These are phyloP conservation scores for Saccharomycodes ludwigii DNA, from an alignment of 805 yeast genomes.

Conservation along the genomic window DNA sequence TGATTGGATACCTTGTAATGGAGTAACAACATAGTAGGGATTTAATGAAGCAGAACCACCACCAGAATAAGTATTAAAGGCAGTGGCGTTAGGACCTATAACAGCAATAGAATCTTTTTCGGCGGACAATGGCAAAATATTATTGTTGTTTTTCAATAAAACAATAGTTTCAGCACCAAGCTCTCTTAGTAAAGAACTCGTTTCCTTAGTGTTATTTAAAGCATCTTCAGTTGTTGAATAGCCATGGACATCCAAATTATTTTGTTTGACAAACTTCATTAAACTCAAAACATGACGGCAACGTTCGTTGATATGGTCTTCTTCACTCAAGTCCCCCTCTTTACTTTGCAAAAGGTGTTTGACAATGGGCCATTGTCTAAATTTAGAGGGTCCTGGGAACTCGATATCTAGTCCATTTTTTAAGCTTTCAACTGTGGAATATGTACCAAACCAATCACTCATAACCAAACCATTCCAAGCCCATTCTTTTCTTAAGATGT, in stretches of 20 bases:
- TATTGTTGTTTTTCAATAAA: slow-evolving; percentile 39
- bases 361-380: slow-evolving; percentile 27
- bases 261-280: slow-evolving; percentile 29
- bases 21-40: slow-evolving; percentile 36
- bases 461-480: slow-evolving; percentile 41
- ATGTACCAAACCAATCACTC: slow-evolving; percentile 57
- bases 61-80: slow-evolving; percentile 36
- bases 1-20: slow-evolving; percentile 32
- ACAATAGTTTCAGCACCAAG: slow-evolving; percentile 43
- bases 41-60: slow-evolving; percentile 50
- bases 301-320: slow-evolving; percentile 33
- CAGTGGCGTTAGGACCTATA: slow-evolving; percentile 48
- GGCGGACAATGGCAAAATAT: slow-evolving; percentile 35
- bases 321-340: slow-evolving; percentile 15
- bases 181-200: slow-evolving; percentile 29
- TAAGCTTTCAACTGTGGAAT: slow-evolving; percentile 33
- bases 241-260: slow-evolving; percentile 21
- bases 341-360: slow-evolving; percentile 30
- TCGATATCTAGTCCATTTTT: slow-evolving; percentile 51
- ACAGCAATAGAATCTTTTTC: slow-evolving; percentile 32
- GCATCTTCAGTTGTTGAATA: slow-evolving; percentile 7
- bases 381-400: slow-evolving; percentile 52
- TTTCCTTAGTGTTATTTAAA: slow-evolving; percentile 35
- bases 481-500: slow-evolving; percentile 45
- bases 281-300: slow-evolving; percentile 35